Evolutionary conservation across 495 filamentous ascomycete genomes (phyloP), one percentile per base, ranked within the genome.

Genomic region (Elaphomyces granulatus): DNA sequence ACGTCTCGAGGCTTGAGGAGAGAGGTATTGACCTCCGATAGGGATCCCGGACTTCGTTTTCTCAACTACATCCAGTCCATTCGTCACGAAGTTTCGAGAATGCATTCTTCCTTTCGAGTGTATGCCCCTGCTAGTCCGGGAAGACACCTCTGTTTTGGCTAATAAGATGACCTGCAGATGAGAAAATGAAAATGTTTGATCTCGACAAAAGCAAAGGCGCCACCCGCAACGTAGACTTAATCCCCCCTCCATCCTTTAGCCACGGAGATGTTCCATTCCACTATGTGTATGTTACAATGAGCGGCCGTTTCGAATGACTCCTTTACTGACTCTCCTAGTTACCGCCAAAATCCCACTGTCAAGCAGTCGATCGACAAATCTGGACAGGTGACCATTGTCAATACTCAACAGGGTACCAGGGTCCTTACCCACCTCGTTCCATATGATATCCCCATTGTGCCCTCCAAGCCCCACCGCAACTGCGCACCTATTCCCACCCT

Each of bases 201-300:
- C 58, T 94, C 26, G 59, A 78, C 40, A 70, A 81, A 43, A 68
- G 62, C 36, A 77, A 76, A 55, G 77, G 79, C 14, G 51, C 61
- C 16, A 63, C 60, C 3, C 54, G 48, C 19, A 67, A 75, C 38
- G 71, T 73, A 23, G 81, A 87, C 46, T 70, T 94, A 37, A 73
- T 87, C 20, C 84, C 84, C 12, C 83, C 90, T 0, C 82, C 88
- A 1, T 68, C 67, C 8, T 83, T 90, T 53, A 78, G 75, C 23
- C 70, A 74, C 39, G 69, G 71, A 34, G 63, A 67, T 7, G 54
- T 84, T 28, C 81, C 80, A 8, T 85, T 84, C 59, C 76, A 75
- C 45, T 74, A 72, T 46, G 55, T 63, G 66, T 71, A 57, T 8
- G 62, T 47, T 0, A 41, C 15, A 17, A 34, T 15, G 8, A 15